Evolutionary conservation across 345 rosid species (phyloP).

Genomic region (Linum usitatissimum): DNA sequence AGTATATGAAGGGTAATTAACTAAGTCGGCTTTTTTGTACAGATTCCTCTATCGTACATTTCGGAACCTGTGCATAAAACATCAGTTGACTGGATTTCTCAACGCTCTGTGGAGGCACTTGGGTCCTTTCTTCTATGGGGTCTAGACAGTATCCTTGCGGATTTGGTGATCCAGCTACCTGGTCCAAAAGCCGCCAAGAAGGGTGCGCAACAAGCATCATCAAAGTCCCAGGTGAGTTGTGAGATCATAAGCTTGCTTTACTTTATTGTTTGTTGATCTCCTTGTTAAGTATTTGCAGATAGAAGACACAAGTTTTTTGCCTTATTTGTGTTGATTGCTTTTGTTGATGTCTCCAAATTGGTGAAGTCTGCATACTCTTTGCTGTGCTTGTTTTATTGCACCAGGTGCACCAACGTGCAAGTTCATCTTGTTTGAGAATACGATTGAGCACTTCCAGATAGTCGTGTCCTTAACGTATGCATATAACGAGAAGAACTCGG

Average conservation of each 20-base stretch:
- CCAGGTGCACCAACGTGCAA: neutral
- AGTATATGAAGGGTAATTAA: neutral
- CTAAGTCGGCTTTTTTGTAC: constrained; percentile 7
- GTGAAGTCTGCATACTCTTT: neutral
- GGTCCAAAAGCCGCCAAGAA: constrained; percentile 47
- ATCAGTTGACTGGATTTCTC: constrained; percentile 62
- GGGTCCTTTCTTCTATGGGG: constrained; percentile 52
- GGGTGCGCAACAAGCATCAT: constrained; percentile 31
- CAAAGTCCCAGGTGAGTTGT: constrained; percentile 47
- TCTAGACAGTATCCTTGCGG: constrained; percentile 49
- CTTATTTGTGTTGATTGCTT: neutral
- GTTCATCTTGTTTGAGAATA: neutral
- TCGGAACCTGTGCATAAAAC: constrained; percentile 55
- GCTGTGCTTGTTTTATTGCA: neutral
- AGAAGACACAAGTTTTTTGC: neutral
- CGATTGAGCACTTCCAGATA: neutral
- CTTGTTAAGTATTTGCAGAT: too few relatives aligned
- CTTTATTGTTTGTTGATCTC: neutral
- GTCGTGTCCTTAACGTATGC: neutral
- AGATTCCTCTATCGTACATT: constrained; percentile 58
- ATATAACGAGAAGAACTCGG: neutral
- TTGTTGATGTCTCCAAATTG: neutral
- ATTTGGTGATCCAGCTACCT: constrained; percentile 38
- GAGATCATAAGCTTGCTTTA: neutral
- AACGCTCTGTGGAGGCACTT: constrained; percentile 48